Base-by-base conservation (phyloP, 225 moss, liverwort and hornwort species). In the Antitrichia curtipendula region DNA sequence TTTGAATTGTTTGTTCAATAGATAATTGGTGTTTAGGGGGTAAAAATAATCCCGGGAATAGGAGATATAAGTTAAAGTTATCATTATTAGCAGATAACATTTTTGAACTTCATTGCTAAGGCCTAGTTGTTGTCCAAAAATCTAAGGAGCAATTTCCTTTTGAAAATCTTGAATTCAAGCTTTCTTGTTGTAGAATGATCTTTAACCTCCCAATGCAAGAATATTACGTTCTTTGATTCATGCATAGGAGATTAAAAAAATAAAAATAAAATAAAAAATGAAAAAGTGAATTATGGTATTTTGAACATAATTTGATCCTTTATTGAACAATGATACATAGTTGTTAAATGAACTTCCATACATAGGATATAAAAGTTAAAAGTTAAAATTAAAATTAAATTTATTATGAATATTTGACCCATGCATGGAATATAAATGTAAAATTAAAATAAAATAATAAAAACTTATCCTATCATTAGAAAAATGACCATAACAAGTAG, bases 331-430 rank as follows among this genome's bases (percentile, higher is more conserved):
- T 28, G 1, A 5, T 45, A 29, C 2, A 45, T 10, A 16, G 3
- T 16, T 10, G 18, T 45, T 72, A 29, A 17, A 43, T 28, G 6
- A 10, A 28, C 9, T 45, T 3, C 0, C 0, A 0, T 16, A 9
- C 1, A 45, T 71, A 29, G 45, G 45, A 29, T 10, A 71, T 6
- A 28, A 10, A 28, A 16, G 9, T 25, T 41, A 9, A 15, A 41
- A n/a, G n/a, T n/a, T n/a, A n/a, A n/a, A n/a, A n/a, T 1, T 17
- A 5, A 6, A 43, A 45, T 10, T 72, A 9, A 16, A 16, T 1
- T 45, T 29, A 28, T 16, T 28, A 9, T 28, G 10, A 27, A 1
- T 17, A 17, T 28, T 72, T 9, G 2, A 71, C 1, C 27, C 8
- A 28, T 16, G 9, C 1, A 71, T 43, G 4, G 6, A 45, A 70